A percentile compares a stretch with the other conserved stretches of the same genome.
Evolutionary conservation across 2,329 filamentous ascomycete species (phyloP).

Genomic region (Phaeophleospora eucalypticola): DNA sequence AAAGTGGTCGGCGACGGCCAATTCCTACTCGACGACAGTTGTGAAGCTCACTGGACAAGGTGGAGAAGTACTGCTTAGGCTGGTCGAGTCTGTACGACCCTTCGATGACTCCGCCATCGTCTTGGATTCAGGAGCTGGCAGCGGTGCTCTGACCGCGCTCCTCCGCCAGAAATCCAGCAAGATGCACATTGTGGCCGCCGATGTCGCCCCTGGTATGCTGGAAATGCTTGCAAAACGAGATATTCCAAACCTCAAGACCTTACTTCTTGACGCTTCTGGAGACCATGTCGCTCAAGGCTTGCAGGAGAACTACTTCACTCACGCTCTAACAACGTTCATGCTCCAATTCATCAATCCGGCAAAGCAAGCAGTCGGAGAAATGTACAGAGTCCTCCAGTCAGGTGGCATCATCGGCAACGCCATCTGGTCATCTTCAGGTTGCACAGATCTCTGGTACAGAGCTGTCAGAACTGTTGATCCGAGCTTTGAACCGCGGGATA

Average conservation of each 20-base stretch:
- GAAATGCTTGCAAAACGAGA: background rate
- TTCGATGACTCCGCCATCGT: conserved; percentile 5
- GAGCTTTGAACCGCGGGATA: no score
- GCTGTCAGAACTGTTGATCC: no score
- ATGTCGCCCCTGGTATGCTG: conserved; percentile 9
- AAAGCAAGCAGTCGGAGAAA: background rate
- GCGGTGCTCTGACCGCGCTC: conserved; percentile 7
- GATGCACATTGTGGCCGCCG: conserved; percentile 7
- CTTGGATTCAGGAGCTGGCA: conserved; percentile 13
- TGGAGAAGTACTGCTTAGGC: no score
- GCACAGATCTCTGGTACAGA: no score
- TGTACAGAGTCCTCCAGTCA: conserved; percentile 1
- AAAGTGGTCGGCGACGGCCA: no score
- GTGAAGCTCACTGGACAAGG: no score
- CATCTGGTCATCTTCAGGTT: conserved; percentile 4
- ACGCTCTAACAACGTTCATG: conserved; percentile 10
- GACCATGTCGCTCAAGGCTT: conserved; percentile 8
- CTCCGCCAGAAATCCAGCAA: background rate
- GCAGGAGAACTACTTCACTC: background rate
- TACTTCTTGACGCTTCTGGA: conserved; percentile 5
- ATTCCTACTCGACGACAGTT: no score
- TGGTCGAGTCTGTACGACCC: background rate
- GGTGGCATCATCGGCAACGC: conserved; percentile 1
- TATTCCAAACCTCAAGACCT: conserved; percentile 4
- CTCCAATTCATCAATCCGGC: conserved; percentile 7